Evolutionary conservation across 768 basidiomycete genomes (phyloP), one percentile per base, ranked within the genome.

Genomic region (Russula sp.): DNA sequence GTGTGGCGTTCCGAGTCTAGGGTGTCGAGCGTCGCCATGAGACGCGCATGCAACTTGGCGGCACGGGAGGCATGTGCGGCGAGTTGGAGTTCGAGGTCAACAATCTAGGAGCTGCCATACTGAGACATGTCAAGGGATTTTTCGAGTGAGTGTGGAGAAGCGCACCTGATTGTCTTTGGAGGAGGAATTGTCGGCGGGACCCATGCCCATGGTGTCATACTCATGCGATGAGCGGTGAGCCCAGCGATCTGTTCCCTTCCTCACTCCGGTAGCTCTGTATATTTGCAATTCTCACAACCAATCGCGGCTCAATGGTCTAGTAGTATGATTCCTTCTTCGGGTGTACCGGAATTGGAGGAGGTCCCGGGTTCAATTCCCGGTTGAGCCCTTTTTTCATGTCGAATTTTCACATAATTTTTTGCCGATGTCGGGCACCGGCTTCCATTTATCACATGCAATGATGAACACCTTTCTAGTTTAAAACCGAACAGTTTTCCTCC

Each of bases 21-120:
- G 2, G 77, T 73, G 66, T 84, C 83, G 11, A 84, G 74, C 0
- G 82, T 79, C n/a, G 77, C 73, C 50, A 79, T 65, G 26, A 86
- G 74, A 26, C 83, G 82, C 20, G 74, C 74, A 18, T 82, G 81
- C 1, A 80, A 67, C 20, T 79, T 75, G 2, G 82, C 79, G 11
- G 75, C 71, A 14, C 76, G 77, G 10, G 80, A 75, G 9, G 65
- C 72, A 52, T 79, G 73, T 3, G 76, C 78, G 22, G 77, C 72
- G 24, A 77, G 59, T 59, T 75, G 72, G 9, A 69, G 61, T 51
- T 76, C 69, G 26, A 79, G 71, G 55, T 66, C 57, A 16, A 64
- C 55, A 38, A 69, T 68, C 72, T 73, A 65, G 32, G 44, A 50
- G 44, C 64, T 61, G 64, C 28, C 59, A 57, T 57, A 61, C 59